These are phyloP conservation scores for Metarhizium album DNA, from an alignment of 2,329 filamentous ascomycete genomes.

Conservation along the genomic window DNA sequence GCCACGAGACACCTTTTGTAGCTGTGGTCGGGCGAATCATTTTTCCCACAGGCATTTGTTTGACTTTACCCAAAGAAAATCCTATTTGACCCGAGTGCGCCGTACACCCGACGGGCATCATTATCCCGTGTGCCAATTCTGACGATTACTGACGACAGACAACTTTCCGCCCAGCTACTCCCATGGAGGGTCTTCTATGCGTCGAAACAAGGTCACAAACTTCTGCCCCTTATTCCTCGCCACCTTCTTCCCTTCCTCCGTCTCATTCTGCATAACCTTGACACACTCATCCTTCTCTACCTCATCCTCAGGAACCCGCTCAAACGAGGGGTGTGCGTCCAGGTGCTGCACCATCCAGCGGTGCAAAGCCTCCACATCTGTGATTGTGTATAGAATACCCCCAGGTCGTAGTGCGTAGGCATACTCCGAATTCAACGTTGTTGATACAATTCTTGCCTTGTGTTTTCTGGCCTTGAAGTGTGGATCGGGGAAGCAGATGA, in stretches of 20 bases:
- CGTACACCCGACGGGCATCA: no score
- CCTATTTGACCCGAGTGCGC: no score
- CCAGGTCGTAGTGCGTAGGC: slow-evolving; percentile 76
- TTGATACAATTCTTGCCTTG: slow-evolving; percentile 88
- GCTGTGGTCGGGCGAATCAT: no score
- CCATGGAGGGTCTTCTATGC: slow-evolving; percentile 73
- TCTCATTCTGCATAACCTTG: slow-evolving; percentile 65
- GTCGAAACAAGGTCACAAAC: slow-evolving; percentile 79
- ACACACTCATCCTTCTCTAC: slow-evolving; percentile 62
- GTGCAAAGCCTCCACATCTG: slow-evolving; percentile 90
- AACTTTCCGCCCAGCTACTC: slow-evolving; percentile 18
- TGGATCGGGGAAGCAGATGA: slow-evolving; percentile 96
- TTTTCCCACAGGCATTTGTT: no score
- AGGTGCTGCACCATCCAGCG: slow-evolving; percentile 89
- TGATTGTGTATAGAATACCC: slow-evolving; percentile 90
- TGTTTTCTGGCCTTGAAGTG: slow-evolving; percentile 98
- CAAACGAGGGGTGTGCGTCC: slow-evolving; percentile 65
- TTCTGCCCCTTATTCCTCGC: slow-evolving; percentile 82
- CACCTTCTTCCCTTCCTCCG: slow-evolving; percentile 97
- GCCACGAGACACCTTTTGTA: no score
- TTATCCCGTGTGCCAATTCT: no score
- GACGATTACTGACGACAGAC: not conserved
- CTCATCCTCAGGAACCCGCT: slow-evolving; percentile 58
- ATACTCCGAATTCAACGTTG: slow-evolving; percentile 84
- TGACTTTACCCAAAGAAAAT: no score